These are phyloP conservation scores for Aspergillus nidulans DNA, from an alignment of 495 filamentous ascomycete species.

Conservation along the genomic window DNA sequence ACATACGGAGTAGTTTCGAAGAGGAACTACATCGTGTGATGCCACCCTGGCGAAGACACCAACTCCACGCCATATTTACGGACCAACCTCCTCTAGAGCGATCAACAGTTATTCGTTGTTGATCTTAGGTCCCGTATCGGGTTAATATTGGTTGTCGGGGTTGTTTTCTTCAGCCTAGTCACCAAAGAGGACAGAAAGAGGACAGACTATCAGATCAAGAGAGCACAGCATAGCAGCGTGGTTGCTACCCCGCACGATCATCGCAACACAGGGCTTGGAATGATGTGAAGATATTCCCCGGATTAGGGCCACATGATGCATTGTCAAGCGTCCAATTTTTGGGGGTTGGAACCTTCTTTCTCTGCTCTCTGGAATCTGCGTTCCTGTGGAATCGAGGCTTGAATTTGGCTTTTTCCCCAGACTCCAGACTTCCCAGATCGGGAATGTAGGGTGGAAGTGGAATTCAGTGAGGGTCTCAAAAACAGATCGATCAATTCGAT, in stretches of 20 bases:
- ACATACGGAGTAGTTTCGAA: neutral
- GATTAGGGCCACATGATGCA: constrained; percentile 5
- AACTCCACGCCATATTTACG: neutral
- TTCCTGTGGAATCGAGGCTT: neutral
- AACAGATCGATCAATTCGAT: neutral
- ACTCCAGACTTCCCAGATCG: neutral
- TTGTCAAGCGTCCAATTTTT: neutral
- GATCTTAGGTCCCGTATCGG: neutral
- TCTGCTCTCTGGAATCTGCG: neutral
- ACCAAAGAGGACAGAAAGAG: neutral
- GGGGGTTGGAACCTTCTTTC: neutral
- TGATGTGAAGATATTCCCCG: constrained; percentile 5
- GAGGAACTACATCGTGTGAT: constrained; percentile 2
- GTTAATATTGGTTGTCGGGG: no score
- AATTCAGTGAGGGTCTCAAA: neutral
- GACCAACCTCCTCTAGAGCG: neutral
- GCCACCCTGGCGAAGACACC: neutral
- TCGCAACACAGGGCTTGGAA: constrained; percentile 9
- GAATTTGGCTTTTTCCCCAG: neutral
- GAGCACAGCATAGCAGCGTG: neutral
- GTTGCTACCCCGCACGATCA: constrained; percentile 19
- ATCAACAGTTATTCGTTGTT: neutral
- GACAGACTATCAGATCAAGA: constrained; percentile 1
- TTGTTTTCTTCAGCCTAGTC: no score
- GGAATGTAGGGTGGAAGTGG: neutral